These are phyloP conservation scores for Epichloe brachyelytri DNA, from an alignment of 2,329 filamentous ascomycete genomes.

Conservation along the genomic window DNA sequence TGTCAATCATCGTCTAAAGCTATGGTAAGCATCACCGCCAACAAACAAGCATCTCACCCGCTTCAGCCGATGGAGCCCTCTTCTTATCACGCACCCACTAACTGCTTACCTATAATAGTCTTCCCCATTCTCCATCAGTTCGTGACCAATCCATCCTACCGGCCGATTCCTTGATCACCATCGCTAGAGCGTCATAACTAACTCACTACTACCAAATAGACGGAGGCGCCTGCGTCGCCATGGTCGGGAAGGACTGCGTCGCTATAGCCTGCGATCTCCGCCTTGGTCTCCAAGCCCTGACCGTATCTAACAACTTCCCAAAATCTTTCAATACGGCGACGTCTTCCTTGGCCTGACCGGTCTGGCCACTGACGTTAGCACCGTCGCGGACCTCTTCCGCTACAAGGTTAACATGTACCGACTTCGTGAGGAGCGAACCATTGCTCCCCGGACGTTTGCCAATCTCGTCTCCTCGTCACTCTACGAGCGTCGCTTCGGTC, in stretches of 20 bases:
- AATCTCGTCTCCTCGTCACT: constrained; percentile 85
- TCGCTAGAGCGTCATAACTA: neutral
- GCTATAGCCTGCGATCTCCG: constrained; percentile 98
- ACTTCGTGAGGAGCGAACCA: constrained; percentile 92
- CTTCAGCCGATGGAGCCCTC: neutral
- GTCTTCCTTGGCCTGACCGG: constrained; percentile 93
- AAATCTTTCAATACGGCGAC: constrained; percentile 95
- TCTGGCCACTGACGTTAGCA: constrained; percentile 88
- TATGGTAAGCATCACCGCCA: constrained; percentile 2
- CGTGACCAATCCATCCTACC: constrained; percentile 16
- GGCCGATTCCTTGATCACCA: neutral
- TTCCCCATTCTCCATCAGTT: constrained; percentile 94
- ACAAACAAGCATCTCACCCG: neutral
- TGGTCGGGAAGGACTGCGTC: constrained; percentile 99
- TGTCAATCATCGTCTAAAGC: neutral
- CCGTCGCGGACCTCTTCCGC: constrained; percentile 92
- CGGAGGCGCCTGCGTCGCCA: constrained; percentile 92
- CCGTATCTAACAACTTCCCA: constrained; percentile 99
- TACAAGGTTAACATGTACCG: constrained; percentile 99
- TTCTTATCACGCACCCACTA: constrained; percentile 8
- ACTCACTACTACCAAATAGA: constrained; percentile 26
- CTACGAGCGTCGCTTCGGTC: constrained; percentile 92
- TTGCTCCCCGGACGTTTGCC: constrained; percentile 87
- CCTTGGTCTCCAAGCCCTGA: constrained; percentile 89
- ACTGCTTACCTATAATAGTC: constrained; percentile 39